These are phyloP conservation scores for Trichosporon sp. DNA, from an alignment of 1,284 basidiomycete species.

Conservation along the genomic window DNA sequence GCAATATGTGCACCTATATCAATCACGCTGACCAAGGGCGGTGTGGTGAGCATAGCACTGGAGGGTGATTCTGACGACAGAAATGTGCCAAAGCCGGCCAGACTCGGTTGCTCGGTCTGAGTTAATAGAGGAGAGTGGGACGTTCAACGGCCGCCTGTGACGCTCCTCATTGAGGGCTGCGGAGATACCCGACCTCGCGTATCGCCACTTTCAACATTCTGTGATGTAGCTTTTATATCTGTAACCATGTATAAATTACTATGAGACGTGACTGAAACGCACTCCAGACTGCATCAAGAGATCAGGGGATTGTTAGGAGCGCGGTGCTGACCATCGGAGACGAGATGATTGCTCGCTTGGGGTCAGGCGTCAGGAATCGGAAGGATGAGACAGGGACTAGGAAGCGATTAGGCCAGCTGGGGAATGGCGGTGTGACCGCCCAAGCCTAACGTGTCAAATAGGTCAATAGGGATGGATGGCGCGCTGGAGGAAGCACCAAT, in stretches of 20 bases:
- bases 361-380: not conserved
- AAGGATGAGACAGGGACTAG: not conserved
- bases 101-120: too few relatives aligned
- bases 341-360: not conserved
- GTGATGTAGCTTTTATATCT: not conserved
- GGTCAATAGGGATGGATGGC: not conserved
- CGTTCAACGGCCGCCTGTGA: too few relatives aligned
- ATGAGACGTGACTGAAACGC: too few relatives aligned
- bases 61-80: not conserved
- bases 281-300: too few relatives aligned
- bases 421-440: not conserved
- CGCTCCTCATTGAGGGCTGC: too few relatives aligned
- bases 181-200: too few relatives aligned
- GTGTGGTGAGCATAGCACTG: slow-evolving; percentile 34
- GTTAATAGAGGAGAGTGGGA: too few relatives aligned
- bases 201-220: too few relatives aligned
- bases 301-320: not conserved
- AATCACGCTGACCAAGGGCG: slow-evolving; percentile 30
- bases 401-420: not conserved
- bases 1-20: slow-evolving; percentile 33
- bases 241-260: not conserved
- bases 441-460: not conserved
- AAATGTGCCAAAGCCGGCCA: slow-evolving; percentile 5
- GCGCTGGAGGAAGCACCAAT: not conserved
- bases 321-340: not conserved